These are phyloP conservation scores for Neonectria coccinea DNA, from an alignment of 2,329 filamentous ascomycete genomes.

Conservation along the genomic window DNA sequence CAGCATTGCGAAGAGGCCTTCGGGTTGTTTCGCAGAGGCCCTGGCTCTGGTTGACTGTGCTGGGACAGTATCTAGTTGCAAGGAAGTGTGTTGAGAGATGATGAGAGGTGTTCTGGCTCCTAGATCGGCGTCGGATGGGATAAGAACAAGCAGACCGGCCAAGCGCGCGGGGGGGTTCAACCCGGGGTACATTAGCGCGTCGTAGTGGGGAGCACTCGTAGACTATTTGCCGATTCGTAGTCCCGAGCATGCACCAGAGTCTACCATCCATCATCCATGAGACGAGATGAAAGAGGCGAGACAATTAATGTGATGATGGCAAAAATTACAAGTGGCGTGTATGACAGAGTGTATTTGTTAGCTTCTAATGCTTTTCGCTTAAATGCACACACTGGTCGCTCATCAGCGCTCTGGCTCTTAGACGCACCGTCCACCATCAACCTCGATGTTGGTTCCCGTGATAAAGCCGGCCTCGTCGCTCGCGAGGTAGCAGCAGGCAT, in stretches of 20 bases:
- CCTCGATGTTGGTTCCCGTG: conserved; percentile 76
- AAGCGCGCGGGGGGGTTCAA: conserved; percentile 17
- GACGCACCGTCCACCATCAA: conserved; percentile 48
- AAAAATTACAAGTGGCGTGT: not conserved
- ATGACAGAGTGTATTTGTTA: not conserved
- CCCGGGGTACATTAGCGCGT: conserved; percentile 19
- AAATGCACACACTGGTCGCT: not conserved
- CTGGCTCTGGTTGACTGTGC: not conserved
- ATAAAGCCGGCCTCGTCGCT: conserved; percentile 79
- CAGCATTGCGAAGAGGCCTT: not conserved
- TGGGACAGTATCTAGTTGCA: not conserved
- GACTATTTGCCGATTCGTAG: too few species aligned
- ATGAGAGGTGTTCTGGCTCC: conserved; percentile 6
- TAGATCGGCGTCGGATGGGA: conserved; percentile 10
- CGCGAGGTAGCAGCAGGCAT: conserved; percentile 76
- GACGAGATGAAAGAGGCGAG: not conserved
- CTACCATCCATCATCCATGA: not conserved
- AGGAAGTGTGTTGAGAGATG: not conserved
- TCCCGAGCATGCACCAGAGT: not conserved
- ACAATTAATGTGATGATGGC: not conserved
- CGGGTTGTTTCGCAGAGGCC: not conserved
- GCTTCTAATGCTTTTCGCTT: not conserved
- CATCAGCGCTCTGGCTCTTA: conserved; percentile 12
- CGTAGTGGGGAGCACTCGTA: not conserved
- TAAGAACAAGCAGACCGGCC: not conserved